Percentiles rank a stretch among this genome's conserved stretches.
Conservation (phyloP, 1,139 yeast species). For the Yamadazyma epiphylla region DNA sequence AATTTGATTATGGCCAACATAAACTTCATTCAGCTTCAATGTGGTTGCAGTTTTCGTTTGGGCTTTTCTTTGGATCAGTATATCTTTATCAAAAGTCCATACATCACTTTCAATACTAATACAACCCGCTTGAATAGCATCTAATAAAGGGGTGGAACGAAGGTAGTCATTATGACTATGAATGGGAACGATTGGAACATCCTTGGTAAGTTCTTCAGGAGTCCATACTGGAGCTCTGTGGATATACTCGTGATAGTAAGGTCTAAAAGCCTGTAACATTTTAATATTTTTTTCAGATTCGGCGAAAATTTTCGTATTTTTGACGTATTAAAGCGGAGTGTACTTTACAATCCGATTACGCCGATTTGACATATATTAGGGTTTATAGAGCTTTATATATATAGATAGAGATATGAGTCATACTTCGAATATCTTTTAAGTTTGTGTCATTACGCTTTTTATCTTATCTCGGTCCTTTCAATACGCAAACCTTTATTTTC, state of each 20-base stretch:
- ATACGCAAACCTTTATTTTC: too few species aligned
- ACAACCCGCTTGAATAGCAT: constrained; percentile 58
- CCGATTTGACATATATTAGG: too few species aligned
- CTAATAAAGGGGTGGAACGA: constrained; percentile 58
- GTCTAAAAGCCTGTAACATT: constrained; percentile 13
- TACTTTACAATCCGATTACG: too few species aligned
- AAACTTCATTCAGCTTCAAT: constrained; percentile 32
- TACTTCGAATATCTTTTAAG: too few species aligned
- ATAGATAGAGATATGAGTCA: too few species aligned
- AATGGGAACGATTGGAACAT: constrained; percentile 46
- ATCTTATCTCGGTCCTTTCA: too few species aligned
- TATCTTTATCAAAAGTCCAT: constrained; percentile 45
- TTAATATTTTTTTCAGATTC: background rate
- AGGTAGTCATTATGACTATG: constrained; percentile 81
- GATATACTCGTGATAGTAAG: constrained; percentile 1
- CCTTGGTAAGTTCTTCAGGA: constrained; percentile 42
- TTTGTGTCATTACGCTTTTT: too few species aligned
- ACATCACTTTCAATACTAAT: constrained; percentile 70
- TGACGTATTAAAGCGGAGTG: too few species aligned
- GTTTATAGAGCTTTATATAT: too few species aligned
- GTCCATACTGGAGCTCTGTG: constrained; percentile 6
- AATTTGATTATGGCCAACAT: constrained; percentile 62
- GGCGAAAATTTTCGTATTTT: background rate
- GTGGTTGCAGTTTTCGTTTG: constrained; percentile 16
- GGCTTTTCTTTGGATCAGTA: constrained; percentile 19